Conservation (phyloP, 768 basidiomycete genomes). For the Xerocomellus dryophilus region DNA sequence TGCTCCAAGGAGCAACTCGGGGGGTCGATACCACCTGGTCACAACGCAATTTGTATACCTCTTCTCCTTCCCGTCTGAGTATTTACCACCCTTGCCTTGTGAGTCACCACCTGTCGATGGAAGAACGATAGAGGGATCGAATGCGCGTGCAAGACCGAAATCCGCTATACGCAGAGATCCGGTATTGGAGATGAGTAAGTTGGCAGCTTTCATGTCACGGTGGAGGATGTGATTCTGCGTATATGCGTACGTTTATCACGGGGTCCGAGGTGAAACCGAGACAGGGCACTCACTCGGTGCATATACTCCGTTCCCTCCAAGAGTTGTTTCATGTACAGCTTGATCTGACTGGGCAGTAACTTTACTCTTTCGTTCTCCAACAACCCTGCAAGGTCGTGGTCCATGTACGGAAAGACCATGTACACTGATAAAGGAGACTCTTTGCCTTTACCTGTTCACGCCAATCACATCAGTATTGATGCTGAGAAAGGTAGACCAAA, state of each 20-base stretch:
- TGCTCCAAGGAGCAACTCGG: conserved; percentile 87
- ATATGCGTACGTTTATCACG: conserved; percentile 8
- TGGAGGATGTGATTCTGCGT: conserved; percentile 91
- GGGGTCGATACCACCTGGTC: conserved; percentile 92
- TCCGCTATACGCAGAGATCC: conserved; percentile 90
- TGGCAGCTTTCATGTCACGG: conserved; percentile 99
- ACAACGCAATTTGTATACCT: conserved; percentile 96
- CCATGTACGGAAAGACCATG: conserved; percentile 99
- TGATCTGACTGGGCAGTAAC: conserved; percentile 81
- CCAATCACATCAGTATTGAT: conserved; percentile 1
- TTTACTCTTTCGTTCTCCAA: conserved; percentile 89
- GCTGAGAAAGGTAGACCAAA: not conserved
- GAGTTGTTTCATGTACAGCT: conserved; percentile 93
- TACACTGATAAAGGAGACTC: conserved; percentile 77
- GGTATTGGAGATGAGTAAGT: conserved; percentile 85
- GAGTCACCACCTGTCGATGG: conserved; percentile 19
- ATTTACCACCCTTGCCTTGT: conserved; percentile 26
- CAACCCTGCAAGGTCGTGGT: conserved; percentile 94
- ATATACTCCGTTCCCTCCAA: conserved; percentile 96
- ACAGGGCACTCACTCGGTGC: conserved; percentile 65
- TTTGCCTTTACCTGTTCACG: conserved; percentile 51
- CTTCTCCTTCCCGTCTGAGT: conserved; percentile 49
- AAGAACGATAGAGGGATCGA: conserved; percentile 49
- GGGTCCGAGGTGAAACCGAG: not conserved
- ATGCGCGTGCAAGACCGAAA: conserved; percentile 91